Evolutionary conservation across 257 asterid genomes (phyloP).

Genomic region (Fraxinus pennsylvanica): DNA sequence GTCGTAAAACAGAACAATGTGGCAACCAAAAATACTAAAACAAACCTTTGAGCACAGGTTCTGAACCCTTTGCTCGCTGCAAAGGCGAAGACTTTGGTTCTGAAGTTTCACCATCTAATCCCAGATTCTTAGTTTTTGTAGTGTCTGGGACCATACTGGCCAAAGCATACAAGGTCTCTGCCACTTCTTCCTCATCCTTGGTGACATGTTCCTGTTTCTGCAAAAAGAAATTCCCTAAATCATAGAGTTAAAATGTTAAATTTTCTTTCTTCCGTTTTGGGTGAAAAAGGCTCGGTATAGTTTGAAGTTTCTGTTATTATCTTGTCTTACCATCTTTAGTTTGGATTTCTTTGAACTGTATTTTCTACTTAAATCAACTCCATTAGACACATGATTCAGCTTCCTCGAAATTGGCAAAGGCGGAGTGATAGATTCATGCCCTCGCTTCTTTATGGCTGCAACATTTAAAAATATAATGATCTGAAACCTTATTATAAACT

Average conservation of each 20-base stretch:
- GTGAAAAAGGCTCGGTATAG: background rate
- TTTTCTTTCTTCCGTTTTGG: conserved; percentile 11
- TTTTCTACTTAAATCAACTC: conserved; percentile 35
- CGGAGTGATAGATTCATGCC: conserved; percentile 37
- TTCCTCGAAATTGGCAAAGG: conserved; percentile 41
- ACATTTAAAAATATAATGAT: conserved; percentile 13
- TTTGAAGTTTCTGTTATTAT: conserved; percentile 15
- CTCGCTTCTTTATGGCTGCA: conserved; percentile 69
- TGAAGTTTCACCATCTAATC: conserved; percentile 29
- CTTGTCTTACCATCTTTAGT: conserved; percentile 47
- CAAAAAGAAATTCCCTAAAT: conserved; percentile 26
- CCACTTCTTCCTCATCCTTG: conserved; percentile 92
- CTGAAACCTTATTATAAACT: background rate
- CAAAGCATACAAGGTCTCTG: conserved; percentile 69
- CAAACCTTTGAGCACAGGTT: conserved; percentile 42
- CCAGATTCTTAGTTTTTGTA: conserved; percentile 26
- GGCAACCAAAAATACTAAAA: background rate
- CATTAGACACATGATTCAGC: conserved; percentile 36
- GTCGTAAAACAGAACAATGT: conserved; percentile 1
- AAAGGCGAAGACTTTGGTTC: conserved; percentile 40
- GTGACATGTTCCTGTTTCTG: conserved; percentile 50
- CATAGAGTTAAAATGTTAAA: conserved; percentile 9
- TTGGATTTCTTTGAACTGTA: conserved; percentile 48
- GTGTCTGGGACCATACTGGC: conserved; percentile 52
- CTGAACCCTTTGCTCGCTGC: conserved; percentile 30